A percentile compares a stretch with the other conserved stretches of the same genome.
Evolutionary conservation across 2,329 filamentous ascomycete genomes (phyloP).

Genomic region (Pseudogymnoascus sp.): DNA sequence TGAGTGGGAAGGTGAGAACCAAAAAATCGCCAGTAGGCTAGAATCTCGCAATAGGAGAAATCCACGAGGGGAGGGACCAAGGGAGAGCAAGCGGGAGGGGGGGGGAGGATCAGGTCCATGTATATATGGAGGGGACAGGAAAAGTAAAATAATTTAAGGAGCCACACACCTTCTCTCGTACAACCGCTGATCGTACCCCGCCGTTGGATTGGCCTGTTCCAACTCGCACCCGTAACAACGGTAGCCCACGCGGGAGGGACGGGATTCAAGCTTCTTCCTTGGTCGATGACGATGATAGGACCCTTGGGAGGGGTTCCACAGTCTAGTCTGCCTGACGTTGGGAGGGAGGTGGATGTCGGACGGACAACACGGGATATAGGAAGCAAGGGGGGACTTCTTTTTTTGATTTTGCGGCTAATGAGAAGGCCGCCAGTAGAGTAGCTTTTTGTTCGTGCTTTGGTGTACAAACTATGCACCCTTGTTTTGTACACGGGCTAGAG

Average conservation of each 20-base stretch:
- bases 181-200: conserved; percentile 4
- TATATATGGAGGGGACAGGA: background rate
- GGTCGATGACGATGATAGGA: conserved; percentile 4
- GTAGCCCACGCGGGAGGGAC: conserved; percentile 5
- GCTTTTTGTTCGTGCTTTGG: background rate
- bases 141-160: background rate
- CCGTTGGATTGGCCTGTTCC: conserved; percentile 1
- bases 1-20: background rate
- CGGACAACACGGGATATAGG: background rate
- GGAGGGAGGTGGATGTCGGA: background rate
- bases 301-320: background rate
- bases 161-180: background rate
- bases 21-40: background rate
- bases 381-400: background rate
- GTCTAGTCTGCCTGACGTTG: background rate
- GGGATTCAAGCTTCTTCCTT: conserved; percentile 8
- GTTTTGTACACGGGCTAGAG: background rate
- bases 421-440: background rate
- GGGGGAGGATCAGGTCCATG: background rate
- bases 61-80: background rate
- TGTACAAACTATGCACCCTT: background rate
- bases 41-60: background rate
- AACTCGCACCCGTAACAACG: conserved; percentile 6
- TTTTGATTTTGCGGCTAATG: background rate
- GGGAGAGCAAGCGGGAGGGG: background rate